These are phyloP conservation scores for Trametes cubensis DNA, from an alignment of 768 basidiomycete genomes.

Conservation along the genomic window DNA sequence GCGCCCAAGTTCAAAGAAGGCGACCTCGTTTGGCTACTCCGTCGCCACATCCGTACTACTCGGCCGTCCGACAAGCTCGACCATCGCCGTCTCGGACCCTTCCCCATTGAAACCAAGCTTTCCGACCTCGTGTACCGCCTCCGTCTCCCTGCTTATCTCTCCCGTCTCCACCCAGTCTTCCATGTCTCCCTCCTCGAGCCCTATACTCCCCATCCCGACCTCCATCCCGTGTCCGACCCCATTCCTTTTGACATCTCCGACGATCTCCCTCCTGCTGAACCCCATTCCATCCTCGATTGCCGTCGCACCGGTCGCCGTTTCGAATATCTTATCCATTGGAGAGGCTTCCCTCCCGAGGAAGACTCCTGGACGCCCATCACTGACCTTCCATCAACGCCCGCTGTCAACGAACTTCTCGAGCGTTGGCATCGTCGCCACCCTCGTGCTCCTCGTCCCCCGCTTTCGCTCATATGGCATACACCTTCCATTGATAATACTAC, in stretches of 20 bases:
- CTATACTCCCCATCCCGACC: neutral
- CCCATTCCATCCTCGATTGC: slow-evolving; percentile 8
- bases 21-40: slow-evolving; percentile 42
- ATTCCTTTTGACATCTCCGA: slow-evolving; percentile 1
- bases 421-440: slow-evolving; percentile 6
- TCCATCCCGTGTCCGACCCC: neutral
- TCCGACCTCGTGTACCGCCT: slow-evolving; percentile 8
- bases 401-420: slow-evolving; percentile 6
- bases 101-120: slow-evolving; percentile 5
- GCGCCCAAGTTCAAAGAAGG: slow-evolving; percentile 37
- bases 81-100: slow-evolving; percentile 7
- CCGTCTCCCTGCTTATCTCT: slow-evolving; percentile 5
- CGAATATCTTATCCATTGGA: slow-evolving; percentile 10
- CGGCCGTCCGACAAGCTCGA: slow-evolving; percentile 44
- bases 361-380: slow-evolving; percentile 14
- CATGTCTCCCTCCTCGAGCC: slow-evolving; percentile 5
- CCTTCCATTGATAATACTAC: slow-evolving; percentile 1
- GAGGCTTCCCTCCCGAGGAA: slow-evolving; percentile 6
- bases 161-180: slow-evolving; percentile 9
- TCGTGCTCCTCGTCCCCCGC: slow-evolving; percentile 10
- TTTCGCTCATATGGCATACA: neutral
- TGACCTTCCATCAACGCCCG: slow-evolving; percentile 5
- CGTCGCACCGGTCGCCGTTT: slow-evolving; percentile 8
- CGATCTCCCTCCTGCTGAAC: neutral
- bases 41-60: slow-evolving; percentile 43